Percentiles rank a stretch among this genome's conserved stretches.
Conservation (phyloP, 148 eudicot genomes). For the Amaranthus palmeri region DNA sequence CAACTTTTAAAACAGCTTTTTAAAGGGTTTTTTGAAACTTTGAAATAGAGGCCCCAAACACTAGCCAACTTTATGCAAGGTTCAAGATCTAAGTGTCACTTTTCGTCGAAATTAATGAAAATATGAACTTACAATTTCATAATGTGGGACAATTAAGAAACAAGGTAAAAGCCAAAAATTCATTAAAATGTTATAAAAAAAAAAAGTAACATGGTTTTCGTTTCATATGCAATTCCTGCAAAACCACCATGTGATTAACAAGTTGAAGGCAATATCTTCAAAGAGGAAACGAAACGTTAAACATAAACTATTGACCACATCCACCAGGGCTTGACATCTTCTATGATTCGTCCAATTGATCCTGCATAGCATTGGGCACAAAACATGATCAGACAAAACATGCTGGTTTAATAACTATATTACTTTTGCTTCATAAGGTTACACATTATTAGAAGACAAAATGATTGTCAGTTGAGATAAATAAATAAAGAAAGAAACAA, state of each 20-base stretch:
- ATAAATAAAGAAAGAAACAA: not conserved
- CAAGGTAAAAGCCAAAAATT: not conserved
- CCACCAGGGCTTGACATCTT: constrained; percentile 23
- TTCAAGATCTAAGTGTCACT: too few relatives aligned
- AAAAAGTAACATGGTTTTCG: not conserved
- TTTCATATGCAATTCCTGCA: constrained; percentile 5
- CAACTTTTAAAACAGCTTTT: too few relatives aligned
- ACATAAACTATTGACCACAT: constrained; percentile 16
- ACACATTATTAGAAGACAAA: not conserved
- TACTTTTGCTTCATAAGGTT: not conserved
- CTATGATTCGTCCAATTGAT: constrained; percentile 36
- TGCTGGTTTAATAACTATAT: not conserved
- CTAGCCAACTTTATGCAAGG: too few relatives aligned
- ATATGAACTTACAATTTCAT: too few relatives aligned
- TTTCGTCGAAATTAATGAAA: too few relatives aligned
- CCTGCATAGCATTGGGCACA: constrained; percentile 21
- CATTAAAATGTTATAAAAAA: constrained; percentile 6
- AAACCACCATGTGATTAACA: constrained; percentile 10
- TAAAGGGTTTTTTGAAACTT: too few relatives aligned
- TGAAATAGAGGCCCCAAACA: too few relatives aligned
- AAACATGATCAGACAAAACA: not conserved
- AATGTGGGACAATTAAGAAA: not conserved
- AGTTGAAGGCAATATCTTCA: constrained; percentile 12
- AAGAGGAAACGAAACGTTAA: constrained; percentile 10
- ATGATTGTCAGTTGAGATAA: not conserved